Evolutionary conservation across 768 basidiomycete species (phyloP).

Genomic region (Suillus sp.): DNA sequence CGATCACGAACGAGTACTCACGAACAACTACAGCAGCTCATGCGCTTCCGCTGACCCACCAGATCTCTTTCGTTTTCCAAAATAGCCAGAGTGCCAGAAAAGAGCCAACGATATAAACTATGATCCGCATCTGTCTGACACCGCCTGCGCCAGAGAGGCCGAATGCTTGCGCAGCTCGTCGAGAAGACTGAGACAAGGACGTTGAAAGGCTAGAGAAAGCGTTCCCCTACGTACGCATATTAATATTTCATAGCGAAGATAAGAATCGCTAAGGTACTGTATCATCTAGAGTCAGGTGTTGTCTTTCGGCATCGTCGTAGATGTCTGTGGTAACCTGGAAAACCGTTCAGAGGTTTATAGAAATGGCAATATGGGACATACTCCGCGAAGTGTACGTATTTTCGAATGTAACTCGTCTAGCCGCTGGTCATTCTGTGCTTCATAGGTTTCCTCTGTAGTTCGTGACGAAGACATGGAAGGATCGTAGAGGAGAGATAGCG

Average conservation of each 20-base stretch:
- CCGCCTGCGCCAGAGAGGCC: slow-evolving; percentile 62
- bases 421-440: slow-evolving; percentile 82
- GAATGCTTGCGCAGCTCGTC: slow-evolving; percentile 72
- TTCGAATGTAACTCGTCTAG: slow-evolving; percentile 86
- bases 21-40: background rate
- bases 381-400: slow-evolving; percentile 79
- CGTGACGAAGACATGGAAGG: slow-evolving; percentile 39
- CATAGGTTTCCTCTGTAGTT: slow-evolving; percentile 71
- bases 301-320: slow-evolving; percentile 79
- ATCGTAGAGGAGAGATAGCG: slow-evolving; percentile 10
- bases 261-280: slow-evolving; percentile 51
- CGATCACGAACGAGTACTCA: background rate
- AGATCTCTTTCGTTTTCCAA: slow-evolving; percentile 53
- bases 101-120: slow-evolving; percentile 54
- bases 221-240: slow-evolving; percentile 48
- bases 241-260: background rate
- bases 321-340: slow-evolving; percentile 85
- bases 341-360: slow-evolving; percentile 5
- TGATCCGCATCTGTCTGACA: slow-evolving; percentile 69
- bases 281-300: slow-evolving; percentile 77
- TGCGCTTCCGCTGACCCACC: slow-evolving; percentile 30
- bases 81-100: slow-evolving; percentile 61
- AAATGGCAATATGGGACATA: slow-evolving; percentile 35
- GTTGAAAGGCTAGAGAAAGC: slow-evolving; percentile 66
- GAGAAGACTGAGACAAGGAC: slow-evolving; percentile 65